Conservation (phyloP, 139 green algal species). For the Closterium sp. region DNA sequence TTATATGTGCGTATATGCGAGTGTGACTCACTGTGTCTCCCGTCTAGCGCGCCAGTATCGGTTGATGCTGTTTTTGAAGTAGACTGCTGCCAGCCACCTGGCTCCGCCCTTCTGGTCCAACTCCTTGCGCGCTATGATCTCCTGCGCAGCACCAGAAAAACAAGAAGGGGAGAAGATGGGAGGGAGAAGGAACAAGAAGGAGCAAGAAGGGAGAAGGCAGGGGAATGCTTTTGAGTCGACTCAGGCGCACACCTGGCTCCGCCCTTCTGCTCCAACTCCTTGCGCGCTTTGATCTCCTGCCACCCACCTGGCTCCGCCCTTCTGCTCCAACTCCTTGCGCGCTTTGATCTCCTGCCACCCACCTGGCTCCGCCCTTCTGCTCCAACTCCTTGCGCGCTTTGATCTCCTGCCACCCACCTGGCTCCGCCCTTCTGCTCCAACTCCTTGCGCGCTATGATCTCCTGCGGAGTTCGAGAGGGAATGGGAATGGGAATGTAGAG, state of each 20-base stretch:
- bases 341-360: too few relatives aligned
- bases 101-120: slow-evolving; percentile 64
- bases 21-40: slow-evolving; percentile 30
- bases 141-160: slow-evolving; percentile 57
- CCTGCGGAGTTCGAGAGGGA: too few relatives aligned
- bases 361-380: too few relatives aligned
- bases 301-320: too few relatives aligned
- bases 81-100: slow-evolving; percentile 80
- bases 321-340: too few relatives aligned
- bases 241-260: neutral
- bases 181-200: neutral
- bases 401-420: too few relatives aligned
- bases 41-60: slow-evolving; percentile 68
- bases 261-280: too few relatives aligned
- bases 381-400: too few relatives aligned
- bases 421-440: too few relatives aligned
- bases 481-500: neutral
- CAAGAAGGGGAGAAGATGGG: neutral
- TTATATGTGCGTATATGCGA: neutral
- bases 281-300: too few relatives aligned
- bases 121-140: slow-evolving; percentile 68
- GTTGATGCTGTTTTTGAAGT: slow-evolving; percentile 88
- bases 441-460: too few relatives aligned
- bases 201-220: neutral
- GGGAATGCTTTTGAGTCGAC: neutral